A percentile compares a stretch with the other conserved stretches of the same genome.
phyloP scores from a whole-genome alignment of 768 basidiomycete species.

The Rossbeevera mucosa region DNA sequence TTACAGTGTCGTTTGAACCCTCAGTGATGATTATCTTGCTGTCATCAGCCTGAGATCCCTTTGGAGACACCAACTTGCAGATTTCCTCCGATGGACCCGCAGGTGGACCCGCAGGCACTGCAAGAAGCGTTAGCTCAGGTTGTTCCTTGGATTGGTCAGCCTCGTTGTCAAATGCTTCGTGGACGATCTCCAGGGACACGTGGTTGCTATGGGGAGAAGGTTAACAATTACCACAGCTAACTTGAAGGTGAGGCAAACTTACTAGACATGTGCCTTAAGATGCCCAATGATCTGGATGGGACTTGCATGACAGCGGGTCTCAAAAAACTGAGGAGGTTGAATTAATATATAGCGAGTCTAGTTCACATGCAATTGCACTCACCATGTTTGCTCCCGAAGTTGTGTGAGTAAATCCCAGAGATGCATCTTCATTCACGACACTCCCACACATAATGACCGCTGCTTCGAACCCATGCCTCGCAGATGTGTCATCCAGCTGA shows the following conservation, averaged over 20 bases:
- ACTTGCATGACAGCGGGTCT: background rate
- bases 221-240: background rate
- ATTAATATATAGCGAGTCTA: too few species aligned
- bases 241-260: too few species aligned
- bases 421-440: constrained; percentile 1
- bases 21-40: too few species aligned
- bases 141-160: background rate
- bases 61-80: too few species aligned
- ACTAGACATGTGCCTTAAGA: constrained; percentile 8
- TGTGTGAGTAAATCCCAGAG: background rate
- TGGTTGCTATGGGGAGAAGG: background rate
- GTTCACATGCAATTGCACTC: too few species aligned
- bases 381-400: background rate
- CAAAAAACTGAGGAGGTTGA: constrained; percentile 3
- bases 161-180: background rate
- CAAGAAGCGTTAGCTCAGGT: too few species aligned
- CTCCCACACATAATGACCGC: constrained; percentile 3
- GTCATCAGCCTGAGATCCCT: too few species aligned
- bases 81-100: too few species aligned
- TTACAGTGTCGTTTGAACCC: too few species aligned
- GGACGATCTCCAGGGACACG: constrained; percentile 2
- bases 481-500: constrained; percentile 2
- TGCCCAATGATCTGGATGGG: background rate
- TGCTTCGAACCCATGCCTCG: constrained; percentile 1
- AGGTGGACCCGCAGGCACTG: too few species aligned